Base-by-base conservation (phyloP, 139 green algal species). In the Penium margaritaceum region DNA sequence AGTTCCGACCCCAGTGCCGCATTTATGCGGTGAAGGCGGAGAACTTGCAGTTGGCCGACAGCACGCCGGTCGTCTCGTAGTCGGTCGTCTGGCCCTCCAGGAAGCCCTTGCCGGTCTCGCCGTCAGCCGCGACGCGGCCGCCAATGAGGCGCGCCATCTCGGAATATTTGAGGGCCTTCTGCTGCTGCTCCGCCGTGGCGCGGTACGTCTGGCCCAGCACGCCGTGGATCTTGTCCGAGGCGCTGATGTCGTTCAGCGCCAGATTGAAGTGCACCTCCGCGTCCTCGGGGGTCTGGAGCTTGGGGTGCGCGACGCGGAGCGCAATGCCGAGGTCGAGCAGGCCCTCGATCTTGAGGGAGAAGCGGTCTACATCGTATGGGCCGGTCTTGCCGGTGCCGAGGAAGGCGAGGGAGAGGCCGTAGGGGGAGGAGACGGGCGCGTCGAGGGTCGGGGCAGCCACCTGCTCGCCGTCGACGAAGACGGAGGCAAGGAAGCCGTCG, bases 181-280 rank as follows among this genome's bases (percentile, higher is more conserved):
- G n/a, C n/a, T n/a, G n/a, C n/a, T n/a, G n/a, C n/a, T n/a, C n/a
- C n/a, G n/a, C n/a, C n/a, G n/a, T n/a, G n/a, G n/a, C n/a, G n/a
- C n/a, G n/a, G n/a, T n/a, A n/a, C n/a, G n/a, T n/a, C n/a, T n/a
- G n/a, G n/a, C n/a, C n/a, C n/a, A n/a, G n/a, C n/a, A n/a, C n/a
- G n/a, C n/a, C n/a, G n/a, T n/a, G n/a, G n/a, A n/a, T n/a, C n/a
- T n/a, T n/a, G n/a, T n/a, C n/a, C n/a, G n/a, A n/a, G n/a, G n/a
- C n/a, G n/a, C n/a, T 60, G 19, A 69, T 51, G 35, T 30, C 30
- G 61, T 69, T 69, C 27, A 69, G 38, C n/a, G 5, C 61, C 4
- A 69, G 5, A 32, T 67, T 76, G 47, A 76, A 74, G 36, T 76
- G 68, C 5, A 12, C 54, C 55, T 76, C 68, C 29, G 68, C 68